Percentiles rank a stretch among this genome's conserved stretches.
phyloP scores from a whole-genome alignment of 2,329 filamentous ascomycete genomes.

The Aspergillus pseudoterreus region DNA sequence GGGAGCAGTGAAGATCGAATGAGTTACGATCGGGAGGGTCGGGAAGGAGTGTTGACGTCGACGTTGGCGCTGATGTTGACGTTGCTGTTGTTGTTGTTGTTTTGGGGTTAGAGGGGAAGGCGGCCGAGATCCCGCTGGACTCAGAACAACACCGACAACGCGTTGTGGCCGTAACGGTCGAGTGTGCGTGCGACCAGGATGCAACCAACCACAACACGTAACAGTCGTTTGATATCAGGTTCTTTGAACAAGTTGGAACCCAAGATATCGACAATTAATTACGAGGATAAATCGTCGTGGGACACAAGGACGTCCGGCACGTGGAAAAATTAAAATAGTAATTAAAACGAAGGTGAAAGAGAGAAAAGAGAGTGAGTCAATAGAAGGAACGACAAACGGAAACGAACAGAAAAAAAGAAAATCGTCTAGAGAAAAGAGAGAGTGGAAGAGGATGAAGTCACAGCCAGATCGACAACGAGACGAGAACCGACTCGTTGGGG shows the following conservation, averaged over 20 bases:
- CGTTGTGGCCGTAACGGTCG: slow-evolving; percentile 14
- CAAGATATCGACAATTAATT: slow-evolving; percentile 1
- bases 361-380: slow-evolving; percentile 10
- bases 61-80: background rate
- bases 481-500: slow-evolving; percentile 28
- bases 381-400: slow-evolving; percentile 13
- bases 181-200: slow-evolving; percentile 16
- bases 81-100: slow-evolving; percentile 2
- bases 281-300: background rate
- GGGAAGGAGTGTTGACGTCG: background rate
- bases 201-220: slow-evolving; percentile 14
- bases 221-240: background rate
- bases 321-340: slow-evolving; percentile 9
- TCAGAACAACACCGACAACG: slow-evolving; percentile 17
- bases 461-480: slow-evolving; percentile 47
- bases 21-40: background rate
- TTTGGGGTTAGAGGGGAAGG: slow-evolving; percentile 3
- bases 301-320: slow-evolving; percentile 2
- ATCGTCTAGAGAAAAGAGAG: slow-evolving; percentile 16
- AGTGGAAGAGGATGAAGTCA: slow-evolving; percentile 16
- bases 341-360: slow-evolving; percentile 13
- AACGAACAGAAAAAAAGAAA: slow-evolving; percentile 14
- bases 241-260: background rate
- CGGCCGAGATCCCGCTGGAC: slow-evolving; percentile 8
- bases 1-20: background rate